These are phyloP conservation scores for Tetragonia tetragonoides DNA, from an alignment of 148 eudicot species.

Conservation along the genomic window DNA sequence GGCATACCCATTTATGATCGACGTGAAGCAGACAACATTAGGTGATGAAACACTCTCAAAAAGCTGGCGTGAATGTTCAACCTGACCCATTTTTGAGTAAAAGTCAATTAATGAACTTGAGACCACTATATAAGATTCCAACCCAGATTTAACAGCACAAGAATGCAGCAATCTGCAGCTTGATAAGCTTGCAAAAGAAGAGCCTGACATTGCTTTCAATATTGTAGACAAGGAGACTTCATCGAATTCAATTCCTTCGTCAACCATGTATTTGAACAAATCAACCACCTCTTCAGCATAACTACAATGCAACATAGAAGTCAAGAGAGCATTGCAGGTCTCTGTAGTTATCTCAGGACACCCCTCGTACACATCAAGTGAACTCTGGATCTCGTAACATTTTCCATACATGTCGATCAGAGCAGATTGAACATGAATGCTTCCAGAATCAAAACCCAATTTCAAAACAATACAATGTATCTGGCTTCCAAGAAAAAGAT, in stretches of 20 bases:
- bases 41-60: slow-evolving; percentile 47
- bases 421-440: slow-evolving; percentile 66
- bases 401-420: slow-evolving; percentile 91
- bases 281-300: slow-evolving; percentile 57
- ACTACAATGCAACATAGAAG: slow-evolving; percentile 60
- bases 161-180: slow-evolving; percentile 64
- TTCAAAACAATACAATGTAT: slow-evolving; percentile 55
- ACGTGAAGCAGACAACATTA: slow-evolving; percentile 62
- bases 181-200: slow-evolving; percentile 44
- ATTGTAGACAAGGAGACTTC: slow-evolving; percentile 66
- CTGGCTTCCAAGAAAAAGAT: slow-evolving; percentile 55
- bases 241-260: slow-evolving; percentile 55
- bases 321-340: slow-evolving; percentile 72
- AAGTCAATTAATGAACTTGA: slow-evolving; percentile 59
- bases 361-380: slow-evolving; percentile 43
- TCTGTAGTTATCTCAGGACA: slow-evolving; percentile 39
- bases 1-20: slow-evolving; percentile 69
- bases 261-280: slow-evolving; percentile 64
- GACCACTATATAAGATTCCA: slow-evolving; percentile 42
- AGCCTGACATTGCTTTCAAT: slow-evolving; percentile 55
- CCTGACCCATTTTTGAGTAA: slow-evolving; percentile 61
- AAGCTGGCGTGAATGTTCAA: slow-evolving; percentile 41
- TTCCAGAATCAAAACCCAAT: slow-evolving; percentile 47
- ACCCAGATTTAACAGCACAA: slow-evolving; percentile 58
- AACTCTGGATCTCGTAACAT: slow-evolving; percentile 57